These are phyloP conservation scores for Solanum lycopersicoides DNA, from an alignment of 257 asterid species.

Conservation along the genomic window DNA sequence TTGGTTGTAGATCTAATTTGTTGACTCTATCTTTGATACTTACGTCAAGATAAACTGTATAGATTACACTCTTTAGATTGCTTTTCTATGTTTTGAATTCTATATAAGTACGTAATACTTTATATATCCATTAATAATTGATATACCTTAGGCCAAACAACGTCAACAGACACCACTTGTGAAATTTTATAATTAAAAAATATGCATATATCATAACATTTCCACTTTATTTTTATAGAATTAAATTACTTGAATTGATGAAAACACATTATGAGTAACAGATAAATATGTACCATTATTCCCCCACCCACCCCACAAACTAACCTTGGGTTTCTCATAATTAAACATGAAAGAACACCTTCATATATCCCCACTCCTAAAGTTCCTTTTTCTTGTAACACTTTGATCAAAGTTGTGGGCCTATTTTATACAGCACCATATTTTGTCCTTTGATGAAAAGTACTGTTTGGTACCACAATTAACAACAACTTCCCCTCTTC, in stretches of 20 bases:
- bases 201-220: background rate
- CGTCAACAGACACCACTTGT: background rate
- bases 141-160: background rate
- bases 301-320: background rate
- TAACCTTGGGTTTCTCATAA: constrained; percentile 21
- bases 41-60: accelerated
- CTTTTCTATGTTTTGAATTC: background rate
- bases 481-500: background rate
- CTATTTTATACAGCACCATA: background rate
- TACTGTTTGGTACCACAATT: background rate
- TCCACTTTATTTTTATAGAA: accelerated
- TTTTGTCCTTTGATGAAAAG: constrained; percentile 12
- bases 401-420: background rate
- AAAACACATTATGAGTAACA: background rate
- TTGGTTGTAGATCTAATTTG: background rate
- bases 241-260: background rate
- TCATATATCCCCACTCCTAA: background rate
- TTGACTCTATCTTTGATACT: background rate
- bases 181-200: background rate
- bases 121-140: background rate
- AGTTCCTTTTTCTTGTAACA: constrained; percentile 1
- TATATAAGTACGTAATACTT: background rate
- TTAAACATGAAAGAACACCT: constrained; percentile 14
- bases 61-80: background rate
- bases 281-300: background rate